phyloP scores from a whole-genome alignment of 2,329 filamentous ascomycete species.

The Sclerotinia glacialis region DNA sequence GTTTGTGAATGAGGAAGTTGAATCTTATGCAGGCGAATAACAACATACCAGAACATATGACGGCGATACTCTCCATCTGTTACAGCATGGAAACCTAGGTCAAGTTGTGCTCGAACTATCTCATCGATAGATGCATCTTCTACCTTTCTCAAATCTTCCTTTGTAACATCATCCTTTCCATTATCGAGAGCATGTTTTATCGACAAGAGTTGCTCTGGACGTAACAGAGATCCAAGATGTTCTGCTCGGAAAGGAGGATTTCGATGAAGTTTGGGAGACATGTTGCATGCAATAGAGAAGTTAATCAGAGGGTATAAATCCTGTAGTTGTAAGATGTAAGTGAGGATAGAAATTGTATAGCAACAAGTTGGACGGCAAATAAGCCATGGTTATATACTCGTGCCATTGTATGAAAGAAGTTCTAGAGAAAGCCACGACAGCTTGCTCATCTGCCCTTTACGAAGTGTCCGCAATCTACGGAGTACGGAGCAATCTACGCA shows the following conservation, averaged over 20 bases:
- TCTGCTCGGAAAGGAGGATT: slow-evolving; percentile 49
- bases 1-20: not conserved
- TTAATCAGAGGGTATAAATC: not conserved
- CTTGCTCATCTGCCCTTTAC: not conserved
- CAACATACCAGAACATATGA: slow-evolving; percentile 36
- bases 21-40: not conserved
- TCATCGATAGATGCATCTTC: slow-evolving; percentile 58
- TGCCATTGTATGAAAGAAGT: not conserved
- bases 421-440: not conserved
- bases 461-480: not conserved
- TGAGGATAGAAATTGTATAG: no score
- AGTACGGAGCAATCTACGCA: no score
- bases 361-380: not conserved
- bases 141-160: slow-evolving; percentile 46
- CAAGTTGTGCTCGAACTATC: slow-evolving; percentile 57
- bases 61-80: slow-evolving; percentile 56
- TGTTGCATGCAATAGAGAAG: slow-evolving; percentile 11
- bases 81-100: slow-evolving; percentile 55
- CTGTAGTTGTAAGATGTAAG: no score
- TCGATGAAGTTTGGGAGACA: slow-evolving; percentile 28
- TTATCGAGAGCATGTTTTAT: slow-evolving; percentile 52
- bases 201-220: slow-evolving; percentile 54
- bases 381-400: not conserved
- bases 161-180: slow-evolving; percentile 38
- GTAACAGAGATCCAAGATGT: slow-evolving; percentile 60